Conservation (phyloP, 2,329 filamentous ascomycete species). For the Aspergillus candidus region DNA sequence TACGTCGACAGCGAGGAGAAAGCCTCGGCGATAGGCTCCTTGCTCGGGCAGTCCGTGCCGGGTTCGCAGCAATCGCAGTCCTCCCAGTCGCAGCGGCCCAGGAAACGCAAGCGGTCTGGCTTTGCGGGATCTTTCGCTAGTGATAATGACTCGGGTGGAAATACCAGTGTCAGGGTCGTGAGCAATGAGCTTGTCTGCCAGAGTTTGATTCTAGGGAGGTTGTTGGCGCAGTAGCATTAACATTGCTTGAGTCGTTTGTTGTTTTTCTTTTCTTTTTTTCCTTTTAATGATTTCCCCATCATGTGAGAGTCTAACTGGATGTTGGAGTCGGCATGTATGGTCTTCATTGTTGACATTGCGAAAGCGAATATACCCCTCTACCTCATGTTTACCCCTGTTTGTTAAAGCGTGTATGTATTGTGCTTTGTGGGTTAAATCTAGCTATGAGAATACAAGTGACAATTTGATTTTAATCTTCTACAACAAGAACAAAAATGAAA, state of each 20-base stretch:
- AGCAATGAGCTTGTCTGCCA: conserved; percentile 86
- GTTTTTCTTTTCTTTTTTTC: neutral
- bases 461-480: neutral
- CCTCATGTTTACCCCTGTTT: no score
- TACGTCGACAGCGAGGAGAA: conserved; percentile 65
- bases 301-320: neutral
- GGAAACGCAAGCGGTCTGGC: conserved; percentile 40
- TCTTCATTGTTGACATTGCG: neutral
- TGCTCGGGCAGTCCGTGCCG: conserved; percentile 14
- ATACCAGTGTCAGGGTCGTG: conserved; percentile 58
- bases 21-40: conserved; percentile 48
- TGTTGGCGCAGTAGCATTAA: conserved; percentile 55
- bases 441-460: neutral
- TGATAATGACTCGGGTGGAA: conserved; percentile 29
- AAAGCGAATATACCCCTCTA: conserved; percentile 4
- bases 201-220: conserved; percentile 77
- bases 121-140: conserved; percentile 16
- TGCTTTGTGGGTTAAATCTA: neutral
- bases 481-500: neutral
- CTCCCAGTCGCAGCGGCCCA: conserved; percentile 23
- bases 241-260: conserved; percentile 3
- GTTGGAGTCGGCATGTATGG: neutral
- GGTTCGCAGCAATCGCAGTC: conserved; percentile 23
- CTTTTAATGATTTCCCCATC: neutral
- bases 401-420: neutral